phyloP scores from a whole-genome alignment of 352 stramenopile species.

The Globisporangium spiculum region DNA sequence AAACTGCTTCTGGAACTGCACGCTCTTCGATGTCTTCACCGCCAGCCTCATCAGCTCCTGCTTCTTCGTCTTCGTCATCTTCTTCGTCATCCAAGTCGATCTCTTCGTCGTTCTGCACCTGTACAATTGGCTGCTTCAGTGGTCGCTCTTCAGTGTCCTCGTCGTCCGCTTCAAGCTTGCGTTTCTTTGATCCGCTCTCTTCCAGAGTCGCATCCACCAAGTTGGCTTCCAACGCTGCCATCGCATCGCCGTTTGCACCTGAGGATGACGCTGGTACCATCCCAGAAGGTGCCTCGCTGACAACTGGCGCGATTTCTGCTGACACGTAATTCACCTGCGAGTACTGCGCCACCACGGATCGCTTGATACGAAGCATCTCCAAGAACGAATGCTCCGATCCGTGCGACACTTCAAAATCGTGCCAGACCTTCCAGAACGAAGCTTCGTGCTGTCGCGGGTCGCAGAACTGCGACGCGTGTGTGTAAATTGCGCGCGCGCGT shows the following conservation, averaged over 20 bases:
- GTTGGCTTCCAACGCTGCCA: constrained; percentile 83
- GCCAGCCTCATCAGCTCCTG: neutral
- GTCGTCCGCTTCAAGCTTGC: constrained; percentile 52
- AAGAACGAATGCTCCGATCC: constrained; percentile 98
- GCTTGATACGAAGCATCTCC: constrained; percentile 98
- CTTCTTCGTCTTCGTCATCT: constrained; percentile 40
- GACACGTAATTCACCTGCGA: constrained; percentile 96
- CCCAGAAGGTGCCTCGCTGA: constrained; percentile 27
- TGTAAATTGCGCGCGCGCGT: constrained; percentile 93
- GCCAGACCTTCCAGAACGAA: constrained; percentile 96
- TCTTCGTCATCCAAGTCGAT: constrained; percentile 92
- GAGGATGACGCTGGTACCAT: constrained; percentile 61
- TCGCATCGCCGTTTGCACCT: constrained; percentile 72
- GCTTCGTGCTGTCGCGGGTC: constrained; percentile 92
- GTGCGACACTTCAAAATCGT: constrained; percentile 95
- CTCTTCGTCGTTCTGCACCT: constrained; percentile 86
- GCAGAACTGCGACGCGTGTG: constrained; percentile 96
- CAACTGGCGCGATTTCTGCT: constrained; percentile 77
- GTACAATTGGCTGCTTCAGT: constrained; percentile 74
- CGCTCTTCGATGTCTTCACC: constrained; percentile 49
- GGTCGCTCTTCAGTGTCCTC: constrained; percentile 71
- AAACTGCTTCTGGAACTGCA: constrained; percentile 49
- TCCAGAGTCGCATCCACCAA: constrained; percentile 55
- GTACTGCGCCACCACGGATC: constrained; percentile 95
- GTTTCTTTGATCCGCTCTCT: constrained; percentile 42